phyloP scores from a whole-genome alignment of 2,329 filamentous ascomycete species.

The Daldinia eschscholtzii region DNA sequence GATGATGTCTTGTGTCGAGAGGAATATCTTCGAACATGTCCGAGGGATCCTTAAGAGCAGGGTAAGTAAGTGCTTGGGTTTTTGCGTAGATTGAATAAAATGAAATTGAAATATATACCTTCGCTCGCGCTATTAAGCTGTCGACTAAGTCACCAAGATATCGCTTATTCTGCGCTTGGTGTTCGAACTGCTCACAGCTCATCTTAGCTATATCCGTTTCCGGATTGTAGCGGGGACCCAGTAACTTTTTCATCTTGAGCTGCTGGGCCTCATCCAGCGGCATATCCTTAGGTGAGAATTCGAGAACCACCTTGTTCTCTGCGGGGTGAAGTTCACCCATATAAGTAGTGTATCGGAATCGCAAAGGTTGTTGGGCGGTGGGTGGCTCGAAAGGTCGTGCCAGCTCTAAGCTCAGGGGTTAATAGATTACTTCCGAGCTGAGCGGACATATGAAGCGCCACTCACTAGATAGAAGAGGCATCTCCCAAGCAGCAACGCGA shows the following conservation, averaged over 20 bases:
- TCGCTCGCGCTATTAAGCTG: slow-evolving; percentile 79
- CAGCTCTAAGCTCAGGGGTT: slow-evolving; percentile 69
- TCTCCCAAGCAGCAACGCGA: slow-evolving; percentile 91
- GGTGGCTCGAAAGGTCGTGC: slow-evolving; percentile 85
- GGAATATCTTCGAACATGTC: slow-evolving; percentile 92
- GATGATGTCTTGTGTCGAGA: slow-evolving; percentile 88
- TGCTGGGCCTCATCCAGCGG: slow-evolving; percentile 75
- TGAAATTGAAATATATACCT: slow-evolving; percentile 57
- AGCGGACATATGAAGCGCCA: slow-evolving; percentile 40
- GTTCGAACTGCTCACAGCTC: slow-evolving; percentile 88
- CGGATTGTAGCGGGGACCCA: slow-evolving; percentile 88
- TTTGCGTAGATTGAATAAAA: background rate
- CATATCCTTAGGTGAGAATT: slow-evolving; percentile 83
- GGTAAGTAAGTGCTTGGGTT: slow-evolving; percentile 29
- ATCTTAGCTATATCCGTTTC: slow-evolving; percentile 85
- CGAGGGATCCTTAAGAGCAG: slow-evolving; percentile 66
- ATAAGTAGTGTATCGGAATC: slow-evolving; percentile 97
- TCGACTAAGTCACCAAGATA: slow-evolving; percentile 85
- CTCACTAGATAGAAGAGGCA: slow-evolving; percentile 90
- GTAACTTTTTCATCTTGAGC: slow-evolving; percentile 88
- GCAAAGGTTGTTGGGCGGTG: slow-evolving; percentile 75
- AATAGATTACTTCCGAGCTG: slow-evolving; percentile 8
- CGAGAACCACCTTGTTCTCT: slow-evolving; percentile 91
- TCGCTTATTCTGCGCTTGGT: slow-evolving; percentile 96
- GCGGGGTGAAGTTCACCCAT: slow-evolving; percentile 94